These are phyloP conservation scores for Metschnikowia vanudenii DNA, from an alignment of 805 yeast species.

Conservation along the genomic window DNA sequence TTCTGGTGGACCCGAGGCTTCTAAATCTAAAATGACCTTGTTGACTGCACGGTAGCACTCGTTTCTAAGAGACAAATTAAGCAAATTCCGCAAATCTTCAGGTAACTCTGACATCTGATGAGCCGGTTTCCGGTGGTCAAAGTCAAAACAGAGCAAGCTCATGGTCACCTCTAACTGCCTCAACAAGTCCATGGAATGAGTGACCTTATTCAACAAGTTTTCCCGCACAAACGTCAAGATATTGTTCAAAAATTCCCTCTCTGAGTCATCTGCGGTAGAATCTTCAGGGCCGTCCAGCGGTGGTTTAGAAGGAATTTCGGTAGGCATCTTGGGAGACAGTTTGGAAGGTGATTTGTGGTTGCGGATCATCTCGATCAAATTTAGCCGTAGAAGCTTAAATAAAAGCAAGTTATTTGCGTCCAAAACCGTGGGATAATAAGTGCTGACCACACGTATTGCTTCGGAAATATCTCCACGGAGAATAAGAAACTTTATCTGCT, in stretches of 20 bases:
- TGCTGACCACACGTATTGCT: slow-evolving; percentile 57
- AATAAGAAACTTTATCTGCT: slow-evolving; percentile 51
- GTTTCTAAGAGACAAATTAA: slow-evolving; percentile 58
- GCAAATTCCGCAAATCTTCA: slow-evolving; percentile 49
- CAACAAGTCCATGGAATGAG: slow-evolving; percentile 56
- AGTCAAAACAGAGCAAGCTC: slow-evolving; percentile 67
- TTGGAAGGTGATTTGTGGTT: slow-evolving; percentile 27
- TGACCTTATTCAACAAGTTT: slow-evolving; percentile 60
- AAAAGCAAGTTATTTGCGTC: slow-evolving; percentile 65
- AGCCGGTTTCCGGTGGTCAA: slow-evolving; percentile 31
- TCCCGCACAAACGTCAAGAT: slow-evolving; percentile 60
- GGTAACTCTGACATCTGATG: slow-evolving; percentile 49
- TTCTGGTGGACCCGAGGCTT: slow-evolving; percentile 5
- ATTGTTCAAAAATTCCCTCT: slow-evolving; percentile 49
- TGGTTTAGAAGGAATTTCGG: not conserved
- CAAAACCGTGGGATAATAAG: slow-evolving; percentile 60
- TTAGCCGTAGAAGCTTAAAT: slow-evolving; percentile 68
- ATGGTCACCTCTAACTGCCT: slow-evolving; percentile 77
- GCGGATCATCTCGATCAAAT: slow-evolving; percentile 78
- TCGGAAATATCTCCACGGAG: slow-evolving; percentile 58
- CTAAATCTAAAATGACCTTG: slow-evolving; percentile 52
- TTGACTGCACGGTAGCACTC: slow-evolving; percentile 73
- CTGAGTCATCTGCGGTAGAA: slow-evolving; percentile 21
- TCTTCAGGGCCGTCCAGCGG: slow-evolving; percentile 7
- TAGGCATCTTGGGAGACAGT: not conserved